Evolutionary conservation across 1,284 basidiomycete genomes (phyloP).

Genomic region (Vanrija humicola): DNA sequence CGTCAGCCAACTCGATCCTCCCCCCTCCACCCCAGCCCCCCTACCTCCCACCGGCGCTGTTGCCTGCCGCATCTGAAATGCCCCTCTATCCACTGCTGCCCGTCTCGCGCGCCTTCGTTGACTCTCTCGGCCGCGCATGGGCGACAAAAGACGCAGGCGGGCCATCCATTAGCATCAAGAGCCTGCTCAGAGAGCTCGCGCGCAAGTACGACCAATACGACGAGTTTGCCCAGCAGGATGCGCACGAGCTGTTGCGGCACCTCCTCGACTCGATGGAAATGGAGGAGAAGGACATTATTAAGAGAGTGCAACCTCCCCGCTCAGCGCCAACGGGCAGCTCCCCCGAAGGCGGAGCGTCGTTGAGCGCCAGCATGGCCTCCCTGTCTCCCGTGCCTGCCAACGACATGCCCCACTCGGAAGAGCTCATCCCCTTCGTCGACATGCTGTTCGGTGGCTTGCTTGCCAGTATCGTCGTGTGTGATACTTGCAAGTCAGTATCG

Average conservation of each 20-base stretch:
- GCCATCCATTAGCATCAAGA: conserved; percentile 47
- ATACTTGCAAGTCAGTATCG: conserved; percentile 78
- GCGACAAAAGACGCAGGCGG: conserved; percentile 44
- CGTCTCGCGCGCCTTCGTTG: conserved; percentile 42
- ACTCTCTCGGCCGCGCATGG: conserved; percentile 41
- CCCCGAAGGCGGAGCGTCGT: too few relatives aligned
- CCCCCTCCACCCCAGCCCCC: conserved; percentile 27
- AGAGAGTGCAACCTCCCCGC: conserved; percentile 10
- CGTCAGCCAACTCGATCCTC: conserved; percentile 19
- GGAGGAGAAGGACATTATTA: conserved; percentile 83
- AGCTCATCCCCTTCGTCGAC: conserved; percentile 70
- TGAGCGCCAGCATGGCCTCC: too few relatives aligned
- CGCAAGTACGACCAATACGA: conserved; percentile 89
- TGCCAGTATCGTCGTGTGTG: conserved; percentile 85
- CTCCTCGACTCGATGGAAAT: conserved; percentile 88
- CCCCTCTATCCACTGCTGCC: conserved; percentile 41
- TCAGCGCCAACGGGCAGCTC: too few relatives aligned
- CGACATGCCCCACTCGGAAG: background rate
- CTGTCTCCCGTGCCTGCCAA: background rate
- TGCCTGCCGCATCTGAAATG: conserved; percentile 39
- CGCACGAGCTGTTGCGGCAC: conserved; percentile 85
- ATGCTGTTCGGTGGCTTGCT: conserved; percentile 84
- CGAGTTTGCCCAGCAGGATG: conserved; percentile 78
- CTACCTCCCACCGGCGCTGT: conserved; percentile 38
- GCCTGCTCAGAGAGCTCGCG: conserved; percentile 65